These are phyloP conservation scores for Talaromyces nanjingensis DNA, from an alignment of 495 filamentous ascomycete genomes.

Conservation along the genomic window DNA sequence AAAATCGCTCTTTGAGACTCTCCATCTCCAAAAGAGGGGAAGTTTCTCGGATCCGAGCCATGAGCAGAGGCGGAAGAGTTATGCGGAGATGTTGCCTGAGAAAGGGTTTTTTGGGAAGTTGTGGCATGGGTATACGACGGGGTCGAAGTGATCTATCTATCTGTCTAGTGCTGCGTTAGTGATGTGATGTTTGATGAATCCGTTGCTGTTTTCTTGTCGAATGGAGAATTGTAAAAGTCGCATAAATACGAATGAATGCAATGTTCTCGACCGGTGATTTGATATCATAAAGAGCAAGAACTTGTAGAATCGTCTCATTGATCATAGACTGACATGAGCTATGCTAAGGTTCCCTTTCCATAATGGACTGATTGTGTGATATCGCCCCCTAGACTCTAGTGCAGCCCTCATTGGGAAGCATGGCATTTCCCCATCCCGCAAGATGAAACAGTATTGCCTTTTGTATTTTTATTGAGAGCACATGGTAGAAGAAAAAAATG, in stretches of 20 bases:
- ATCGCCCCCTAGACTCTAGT: slow-evolving; percentile 14
- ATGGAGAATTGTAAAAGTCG: not conserved
- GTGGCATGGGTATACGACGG: slow-evolving; percentile 48
- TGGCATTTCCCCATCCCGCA: too few species aligned
- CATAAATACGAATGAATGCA: not conserved
- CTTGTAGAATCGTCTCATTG: slow-evolving; percentile 3
- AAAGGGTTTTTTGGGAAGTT: slow-evolving; percentile 42
- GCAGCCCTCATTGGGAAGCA: slow-evolving; percentile 43
- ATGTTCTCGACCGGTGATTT: too few species aligned
- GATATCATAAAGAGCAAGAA: too few species aligned
- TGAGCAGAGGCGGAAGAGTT: slow-evolving; percentile 37
- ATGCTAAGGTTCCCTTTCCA: not conserved
- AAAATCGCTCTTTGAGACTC: slow-evolving; percentile 35
- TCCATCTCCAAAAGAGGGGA: slow-evolving; percentile 44
- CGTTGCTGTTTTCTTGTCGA: not conserved
- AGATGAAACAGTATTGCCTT: too few species aligned
- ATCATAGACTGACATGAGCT: slow-evolving; percentile 1
- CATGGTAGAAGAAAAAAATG: slow-evolving; percentile 20
- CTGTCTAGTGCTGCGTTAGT: not conserved
- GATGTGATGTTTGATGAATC: not conserved
- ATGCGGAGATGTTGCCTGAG: slow-evolving; percentile 38
- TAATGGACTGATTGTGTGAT: not conserved
- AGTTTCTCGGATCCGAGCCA: slow-evolving; percentile 31
- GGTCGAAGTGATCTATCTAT: slow-evolving; percentile 7
- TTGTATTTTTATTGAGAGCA: slow-evolving; percentile 1